Evolutionary conservation across 148 eudicot species (phyloP).

Genomic region (Gaultheria prostrata): DNA sequence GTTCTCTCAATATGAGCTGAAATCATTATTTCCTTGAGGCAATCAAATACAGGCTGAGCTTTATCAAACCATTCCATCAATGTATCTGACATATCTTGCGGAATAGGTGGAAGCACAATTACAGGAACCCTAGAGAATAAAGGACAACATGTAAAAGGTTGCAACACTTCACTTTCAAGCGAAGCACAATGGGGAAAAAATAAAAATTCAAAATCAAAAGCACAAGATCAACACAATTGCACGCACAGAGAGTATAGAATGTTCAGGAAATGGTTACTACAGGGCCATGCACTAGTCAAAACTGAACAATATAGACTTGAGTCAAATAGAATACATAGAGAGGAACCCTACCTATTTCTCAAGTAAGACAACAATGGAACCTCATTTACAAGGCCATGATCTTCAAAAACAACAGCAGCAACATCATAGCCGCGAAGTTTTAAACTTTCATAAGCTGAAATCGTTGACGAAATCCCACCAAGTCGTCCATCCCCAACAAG

Average conservation of each 20-base stretch:
- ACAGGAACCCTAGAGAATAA: conserved; percentile 67
- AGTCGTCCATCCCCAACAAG: conserved; percentile 94
- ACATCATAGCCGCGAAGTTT: conserved; percentile 95
- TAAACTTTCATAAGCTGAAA: conserved; percentile 90
- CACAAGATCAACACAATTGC: background rate
- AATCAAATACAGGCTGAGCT: conserved; percentile 51
- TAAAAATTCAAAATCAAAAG: background rate
- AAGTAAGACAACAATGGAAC: conserved; percentile 62
- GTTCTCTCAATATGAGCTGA: conserved; percentile 59
- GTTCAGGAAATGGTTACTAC: background rate
- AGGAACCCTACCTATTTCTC: conserved; percentile 54
- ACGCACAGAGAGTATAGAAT: background rate
- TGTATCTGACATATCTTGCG: conserved; percentile 71
- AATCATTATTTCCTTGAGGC: conserved; percentile 62
- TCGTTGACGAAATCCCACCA: conserved; percentile 91
- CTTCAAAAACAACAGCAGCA: conserved; percentile 78
- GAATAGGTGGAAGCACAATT: conserved; percentile 80
- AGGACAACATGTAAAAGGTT: background rate
- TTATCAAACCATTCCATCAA: conserved; percentile 78
- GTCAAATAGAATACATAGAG: conserved; percentile 3
- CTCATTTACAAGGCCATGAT: conserved; percentile 74
- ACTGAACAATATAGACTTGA: background rate
- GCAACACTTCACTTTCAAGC: conserved; percentile 3
- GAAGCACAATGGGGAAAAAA: background rate
- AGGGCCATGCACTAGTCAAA: background rate